Percentiles rank a stretch among this genome's conserved stretches.
Evolutionary conservation across 352 stramenopile species (phyloP).

Genomic region (Pythium utonaiense): DNA sequence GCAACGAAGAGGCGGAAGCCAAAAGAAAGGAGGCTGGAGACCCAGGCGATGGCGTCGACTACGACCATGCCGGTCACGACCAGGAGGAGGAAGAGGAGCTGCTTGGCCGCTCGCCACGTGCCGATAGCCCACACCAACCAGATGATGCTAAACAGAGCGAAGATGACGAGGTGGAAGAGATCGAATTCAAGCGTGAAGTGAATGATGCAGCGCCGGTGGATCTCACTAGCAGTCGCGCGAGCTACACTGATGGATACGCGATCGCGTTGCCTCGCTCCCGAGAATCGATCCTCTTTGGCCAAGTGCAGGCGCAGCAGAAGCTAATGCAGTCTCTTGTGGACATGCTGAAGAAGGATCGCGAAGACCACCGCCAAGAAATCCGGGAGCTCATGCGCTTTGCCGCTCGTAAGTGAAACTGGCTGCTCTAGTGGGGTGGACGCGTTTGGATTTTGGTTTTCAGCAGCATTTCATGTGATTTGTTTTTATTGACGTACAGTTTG

Average conservation of each 20-base stretch:
- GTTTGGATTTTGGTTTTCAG: too few species aligned
- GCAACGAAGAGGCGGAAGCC: not conserved
- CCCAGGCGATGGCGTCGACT: not conserved
- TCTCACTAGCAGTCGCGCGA: not conserved
- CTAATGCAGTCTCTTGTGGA: constrained; percentile 3
- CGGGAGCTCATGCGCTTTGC: constrained; percentile 4
- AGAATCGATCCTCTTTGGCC: not conserved
- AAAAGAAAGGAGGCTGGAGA: not conserved
- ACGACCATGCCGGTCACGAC: not conserved
- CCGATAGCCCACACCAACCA: too few species aligned
- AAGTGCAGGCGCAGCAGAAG: not conserved
- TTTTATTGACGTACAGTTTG: too few species aligned
- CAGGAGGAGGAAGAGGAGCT: not conserved
- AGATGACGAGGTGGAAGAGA: not conserved
- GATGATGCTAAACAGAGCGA: too few species aligned
- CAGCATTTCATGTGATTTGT: too few species aligned
- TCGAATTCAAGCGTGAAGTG: not conserved
- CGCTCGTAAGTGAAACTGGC: not conserved
- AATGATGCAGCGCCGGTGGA: not conserved
- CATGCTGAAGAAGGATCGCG: constrained; percentile 5
- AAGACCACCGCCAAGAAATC: constrained; percentile 4
- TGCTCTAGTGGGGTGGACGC: too few species aligned
- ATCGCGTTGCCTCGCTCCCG: not conserved
- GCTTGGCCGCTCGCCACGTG: too few species aligned
- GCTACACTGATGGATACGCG: not conserved